These are phyloP conservation scores for Psilocybe cubensis DNA, from an alignment of 768 basidiomycete genomes.

Conservation along the genomic window DNA sequence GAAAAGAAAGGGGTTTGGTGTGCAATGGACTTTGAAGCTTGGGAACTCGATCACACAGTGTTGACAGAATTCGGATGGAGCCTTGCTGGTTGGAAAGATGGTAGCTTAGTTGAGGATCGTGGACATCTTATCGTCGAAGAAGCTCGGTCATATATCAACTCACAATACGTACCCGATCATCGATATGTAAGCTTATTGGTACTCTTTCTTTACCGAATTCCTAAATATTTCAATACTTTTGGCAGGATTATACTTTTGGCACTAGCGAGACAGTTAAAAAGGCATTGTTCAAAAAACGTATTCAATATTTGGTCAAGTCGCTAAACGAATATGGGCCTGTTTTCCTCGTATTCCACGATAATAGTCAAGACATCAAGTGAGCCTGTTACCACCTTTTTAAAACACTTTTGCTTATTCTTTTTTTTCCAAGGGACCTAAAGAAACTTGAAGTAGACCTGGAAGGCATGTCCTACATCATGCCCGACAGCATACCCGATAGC, in stretches of 20 bases:
- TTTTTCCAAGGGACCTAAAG: slow-evolving; percentile 54
- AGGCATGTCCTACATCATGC: slow-evolving; percentile 56
- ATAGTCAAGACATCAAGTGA: slow-evolving; percentile 76
- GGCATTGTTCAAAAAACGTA: slow-evolving; percentile 51
- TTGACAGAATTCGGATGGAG: slow-evolving; percentile 89
- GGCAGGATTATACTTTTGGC: slow-evolving; percentile 71
- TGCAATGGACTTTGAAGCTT: slow-evolving; percentile 82
- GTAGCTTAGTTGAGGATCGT: slow-evolving; percentile 45
- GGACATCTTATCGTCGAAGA: slow-evolving; percentile 73
- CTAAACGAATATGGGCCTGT: slow-evolving; percentile 56
- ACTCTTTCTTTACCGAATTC: not conserved
- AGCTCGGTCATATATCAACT: slow-evolving; percentile 58
- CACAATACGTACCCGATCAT: slow-evolving; percentile 64
- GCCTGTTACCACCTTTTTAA: slow-evolving; percentile 11
- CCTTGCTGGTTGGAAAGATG: slow-evolving; percentile 57
- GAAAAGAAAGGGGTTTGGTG: slow-evolving; percentile 72
- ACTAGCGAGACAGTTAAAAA: slow-evolving; percentile 56
- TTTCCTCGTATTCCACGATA: slow-evolving; percentile 83
- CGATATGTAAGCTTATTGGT: slow-evolving; percentile 49
- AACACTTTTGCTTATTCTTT: no score
- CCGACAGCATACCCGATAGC: slow-evolving; percentile 51
- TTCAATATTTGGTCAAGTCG: slow-evolving; percentile 47
- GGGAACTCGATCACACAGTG: slow-evolving; percentile 75
- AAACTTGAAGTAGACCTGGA: slow-evolving; percentile 58
- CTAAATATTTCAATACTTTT: no score